Base-by-base conservation (phyloP, 257 asterid genomes). In the Paulownia fortunei region DNA sequence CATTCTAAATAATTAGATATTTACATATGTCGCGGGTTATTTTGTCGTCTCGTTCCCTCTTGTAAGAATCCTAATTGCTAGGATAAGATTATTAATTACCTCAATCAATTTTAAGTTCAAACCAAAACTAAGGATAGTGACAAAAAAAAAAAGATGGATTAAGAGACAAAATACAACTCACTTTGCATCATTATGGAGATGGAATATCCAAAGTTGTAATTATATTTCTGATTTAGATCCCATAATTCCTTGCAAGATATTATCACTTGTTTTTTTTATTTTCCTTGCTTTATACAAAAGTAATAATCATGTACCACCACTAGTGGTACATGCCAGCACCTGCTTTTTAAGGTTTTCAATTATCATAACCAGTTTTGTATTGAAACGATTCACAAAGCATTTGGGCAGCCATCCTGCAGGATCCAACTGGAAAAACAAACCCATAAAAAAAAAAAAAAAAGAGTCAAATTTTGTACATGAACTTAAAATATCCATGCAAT, bases 401-500 rank as follows among this genome's bases (percentile, higher is more conserved):
- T 89, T 94, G 44, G 97, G 98, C 81, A 94, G 72, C 97, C 97
- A 94, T 79, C 98, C 97, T 74, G 97, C 97, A 27, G 98, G 98
- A 85, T 93, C 98, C 91, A 92, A 80, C 98, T 93, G 93, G 24
- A 65, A 74, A 26, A 77, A 47, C 18, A 34, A 21, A 79, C n/a
- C 12, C 63, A 16, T 2, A 55, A 8, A 16, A 39, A 46, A 47
- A 47, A 41, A 16, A 3, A 70, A 8, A 11, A 18, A 47, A 24
- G 3, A 44, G 26, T n/a, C 0, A 4, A 16, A 37, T 16, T 58
- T 0, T 21, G n/a, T 44, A 26, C 10, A 36, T 42, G 15, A 4
- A 10, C 24, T 36, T 2, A n/a, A 18, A 7, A 5, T 5, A 49
- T 49, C 44, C 44, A 0, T 37, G 9, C 8, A 49, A 49, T 24